phyloP scores from a whole-genome alignment of 192 early-diverging fungal species.

The Mortierella alpina region DNA sequence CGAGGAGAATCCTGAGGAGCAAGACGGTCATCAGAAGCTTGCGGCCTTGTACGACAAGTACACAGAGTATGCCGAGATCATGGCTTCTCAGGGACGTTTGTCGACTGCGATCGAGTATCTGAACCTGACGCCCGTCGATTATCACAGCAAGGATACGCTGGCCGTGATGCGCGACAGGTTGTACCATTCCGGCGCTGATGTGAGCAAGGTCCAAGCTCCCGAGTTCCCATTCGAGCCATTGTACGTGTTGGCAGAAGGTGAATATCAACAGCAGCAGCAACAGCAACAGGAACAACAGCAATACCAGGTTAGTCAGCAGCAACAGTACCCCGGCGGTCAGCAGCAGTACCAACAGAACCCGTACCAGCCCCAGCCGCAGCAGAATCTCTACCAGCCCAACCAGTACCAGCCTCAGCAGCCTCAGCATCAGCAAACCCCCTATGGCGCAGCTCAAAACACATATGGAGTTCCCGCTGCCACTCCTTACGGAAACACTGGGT shows the following conservation, averaged over 20 bases:
- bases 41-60: slow-evolving; percentile 86
- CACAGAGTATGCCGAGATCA: slow-evolving; percentile 84
- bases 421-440: slow-evolving; percentile 25
- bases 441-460: slow-evolving; percentile 8
- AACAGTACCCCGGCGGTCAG: slow-evolving; percentile 7
- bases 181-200: slow-evolving; percentile 62
- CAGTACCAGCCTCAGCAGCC: slow-evolving; percentile 18
- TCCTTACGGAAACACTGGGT: slow-evolving; percentile 39
- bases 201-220: slow-evolving; percentile 57
- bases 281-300: slow-evolving; percentile 37
- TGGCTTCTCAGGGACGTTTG: slow-evolving; percentile 81
- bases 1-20: slow-evolving; percentile 42
- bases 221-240: slow-evolving; percentile 74
- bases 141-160: slow-evolving; percentile 61
- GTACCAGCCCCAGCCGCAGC: slow-evolving; percentile 46
- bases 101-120: slow-evolving; percentile 82
- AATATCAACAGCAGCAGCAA: slow-evolving; percentile 43
- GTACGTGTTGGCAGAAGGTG: slow-evolving; percentile 62
- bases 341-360: slow-evolving; percentile 46
- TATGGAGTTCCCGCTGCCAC: slow-evolving; percentile 18
- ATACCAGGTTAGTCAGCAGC: slow-evolving; percentile 15
- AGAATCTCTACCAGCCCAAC: slow-evolving; percentile 31
- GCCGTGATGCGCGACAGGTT: slow-evolving; percentile 82
- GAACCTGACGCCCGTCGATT: slow-evolving; percentile 78
- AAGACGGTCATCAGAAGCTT: slow-evolving; percentile 59